Evolutionary conservation across 2,329 filamentous ascomycete species (phyloP).

Genomic region (Fusarium sulawesiense): DNA sequence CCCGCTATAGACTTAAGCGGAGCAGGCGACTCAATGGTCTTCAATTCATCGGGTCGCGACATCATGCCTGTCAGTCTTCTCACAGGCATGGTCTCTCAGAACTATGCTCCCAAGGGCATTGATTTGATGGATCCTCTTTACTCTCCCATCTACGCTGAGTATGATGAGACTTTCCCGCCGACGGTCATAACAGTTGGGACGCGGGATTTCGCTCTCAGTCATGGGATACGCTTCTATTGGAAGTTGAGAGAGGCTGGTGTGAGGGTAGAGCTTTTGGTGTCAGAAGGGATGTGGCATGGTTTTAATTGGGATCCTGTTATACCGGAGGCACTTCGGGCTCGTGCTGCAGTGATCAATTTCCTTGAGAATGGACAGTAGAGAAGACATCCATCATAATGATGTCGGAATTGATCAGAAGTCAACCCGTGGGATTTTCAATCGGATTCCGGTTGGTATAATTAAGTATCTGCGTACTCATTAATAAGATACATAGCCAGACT

Average conservation of each 20-base stretch:
- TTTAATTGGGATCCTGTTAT: background rate
- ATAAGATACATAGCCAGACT: background rate
- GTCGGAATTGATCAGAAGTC: background rate
- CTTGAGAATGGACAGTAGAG: background rate
- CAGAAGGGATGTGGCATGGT: background rate
- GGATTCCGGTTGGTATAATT: background rate
- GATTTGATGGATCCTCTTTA: background rate
- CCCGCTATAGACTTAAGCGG: too few relatives aligned
- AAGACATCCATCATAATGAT: background rate
- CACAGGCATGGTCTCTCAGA: background rate
- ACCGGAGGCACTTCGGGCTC: background rate
- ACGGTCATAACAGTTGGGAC: background rate
- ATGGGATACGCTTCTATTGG: background rate
- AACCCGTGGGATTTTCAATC: background rate
- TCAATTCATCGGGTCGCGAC: too few relatives aligned
- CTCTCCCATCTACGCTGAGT: background rate
- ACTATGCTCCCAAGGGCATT: background rate
- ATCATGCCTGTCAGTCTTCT: background rate
- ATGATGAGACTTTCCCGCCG: background rate
- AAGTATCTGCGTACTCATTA: rapidly evolving
- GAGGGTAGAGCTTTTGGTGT: background rate
- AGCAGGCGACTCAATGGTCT: too few relatives aligned
- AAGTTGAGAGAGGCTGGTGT: background rate
- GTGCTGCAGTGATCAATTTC: background rate
- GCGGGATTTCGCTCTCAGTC: background rate